Conservation (phyloP, 2,329 filamentous ascomycete genomes). For the Remersonia thermophila region DNA sequence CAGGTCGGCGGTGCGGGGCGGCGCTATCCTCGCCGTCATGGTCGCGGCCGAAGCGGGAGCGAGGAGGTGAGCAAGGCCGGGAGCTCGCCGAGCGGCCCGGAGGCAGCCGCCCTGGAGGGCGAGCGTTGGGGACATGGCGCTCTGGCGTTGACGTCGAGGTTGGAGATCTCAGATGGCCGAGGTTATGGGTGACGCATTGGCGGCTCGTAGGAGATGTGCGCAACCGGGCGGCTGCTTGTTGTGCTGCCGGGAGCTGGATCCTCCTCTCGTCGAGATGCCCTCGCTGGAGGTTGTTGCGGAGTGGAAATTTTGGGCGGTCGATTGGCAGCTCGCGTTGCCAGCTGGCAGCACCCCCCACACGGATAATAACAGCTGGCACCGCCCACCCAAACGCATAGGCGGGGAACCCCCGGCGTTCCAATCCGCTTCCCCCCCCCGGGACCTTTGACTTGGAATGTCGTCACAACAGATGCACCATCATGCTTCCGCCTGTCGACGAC, state of each 20-base stretch:
- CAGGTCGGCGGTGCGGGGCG: background rate
- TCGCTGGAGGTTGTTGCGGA: background rate
- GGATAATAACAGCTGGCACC: too few relatives aligned
- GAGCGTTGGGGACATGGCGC: constrained; percentile 6
- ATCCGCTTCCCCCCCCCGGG: too few relatives aligned
- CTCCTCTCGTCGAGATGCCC: background rate
- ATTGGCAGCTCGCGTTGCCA: constrained; percentile 1
- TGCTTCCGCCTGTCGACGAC: constrained; percentile 48
- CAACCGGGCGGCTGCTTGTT: background rate
- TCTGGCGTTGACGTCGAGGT: background rate
- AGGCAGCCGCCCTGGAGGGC: constrained; percentile 6
- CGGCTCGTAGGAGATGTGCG: background rate
- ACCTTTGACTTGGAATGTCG: too few relatives aligned
- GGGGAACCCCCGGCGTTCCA: too few relatives aligned
- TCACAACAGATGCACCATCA: constrained; percentile 20
- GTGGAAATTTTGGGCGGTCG: constrained; percentile 14
- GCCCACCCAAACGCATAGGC: too few relatives aligned
- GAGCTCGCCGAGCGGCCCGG: constrained; percentile 5
- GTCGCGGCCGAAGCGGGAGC: too few relatives aligned
- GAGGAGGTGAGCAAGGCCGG: background rate
- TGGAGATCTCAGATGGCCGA: background rate
- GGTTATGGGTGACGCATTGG: constrained; percentile 9
- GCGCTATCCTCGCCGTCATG: too few relatives aligned
- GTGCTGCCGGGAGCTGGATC: background rate
- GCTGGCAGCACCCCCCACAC: too few relatives aligned